Evolutionary conservation across 129 eudicot genomes (phyloP).

Genomic region (Flaveria bidentis): DNA sequence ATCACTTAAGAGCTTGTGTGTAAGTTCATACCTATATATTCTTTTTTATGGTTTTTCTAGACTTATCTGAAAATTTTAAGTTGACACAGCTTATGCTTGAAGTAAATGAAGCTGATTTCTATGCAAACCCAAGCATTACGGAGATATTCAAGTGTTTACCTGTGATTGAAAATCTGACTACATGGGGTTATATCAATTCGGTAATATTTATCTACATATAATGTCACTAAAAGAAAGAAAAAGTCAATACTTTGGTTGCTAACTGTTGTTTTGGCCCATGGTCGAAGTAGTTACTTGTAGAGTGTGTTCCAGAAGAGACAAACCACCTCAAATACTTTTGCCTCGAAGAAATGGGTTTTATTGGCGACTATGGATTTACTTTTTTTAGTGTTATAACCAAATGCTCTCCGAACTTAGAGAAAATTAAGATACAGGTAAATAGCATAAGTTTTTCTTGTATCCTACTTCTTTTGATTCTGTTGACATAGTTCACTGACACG

Average conservation of each 20-base stretch:
- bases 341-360: not conserved
- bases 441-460: not conserved
- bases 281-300: not conserved
- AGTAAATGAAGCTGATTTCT: too few relatives aligned
- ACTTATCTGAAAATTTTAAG: not conserved
- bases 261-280: not conserved
- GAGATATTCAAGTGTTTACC: constrained; percentile 12
- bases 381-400: not conserved
- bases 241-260: not conserved
- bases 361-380: not conserved
- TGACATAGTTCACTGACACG: not conserved
- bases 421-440: not conserved
- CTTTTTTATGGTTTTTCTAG: too few relatives aligned
- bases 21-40: not conserved
- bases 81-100: not conserved
- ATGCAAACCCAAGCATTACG: not conserved
- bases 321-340: constrained; percentile 1
- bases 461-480: not conserved
- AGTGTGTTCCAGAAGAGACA: not conserved
- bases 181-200: not conserved
- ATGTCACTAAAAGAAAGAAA: not conserved
- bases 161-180: constrained; percentile 6
- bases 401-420: not conserved
- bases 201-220: not conserved
- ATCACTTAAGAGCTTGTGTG: constrained; percentile 1